A percentile compares a stretch with the other conserved stretches of the same genome.
These are phyloP conservation scores for Chaetoceros tenuissimus DNA, from an alignment of 108 stramenopile species.

Conservation along the genomic window DNA sequence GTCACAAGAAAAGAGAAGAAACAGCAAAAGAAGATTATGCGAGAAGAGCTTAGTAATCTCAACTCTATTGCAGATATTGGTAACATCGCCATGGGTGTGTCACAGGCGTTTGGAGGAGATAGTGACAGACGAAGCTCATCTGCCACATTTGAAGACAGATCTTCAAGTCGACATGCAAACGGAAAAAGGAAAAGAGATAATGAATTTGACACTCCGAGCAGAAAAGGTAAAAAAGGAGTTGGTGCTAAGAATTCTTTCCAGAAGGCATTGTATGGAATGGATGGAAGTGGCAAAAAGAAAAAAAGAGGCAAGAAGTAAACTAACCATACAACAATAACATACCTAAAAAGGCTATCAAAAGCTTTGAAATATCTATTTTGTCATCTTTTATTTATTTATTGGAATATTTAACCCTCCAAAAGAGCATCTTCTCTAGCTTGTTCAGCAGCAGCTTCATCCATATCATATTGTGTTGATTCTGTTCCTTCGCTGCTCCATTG, in stretches of 20 bases:
- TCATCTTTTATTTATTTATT: neutral
- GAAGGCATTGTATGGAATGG: constrained; percentile 51
- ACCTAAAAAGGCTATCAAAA: no score
- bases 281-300: constrained; percentile 10
- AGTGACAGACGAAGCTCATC: neutral
- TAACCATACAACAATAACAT: no score
- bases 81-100: constrained; percentile 52
- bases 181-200: constrained; percentile 49
- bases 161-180: constrained; percentile 22
- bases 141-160: neutral
- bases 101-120: constrained; percentile 32
- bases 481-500: constrained; percentile 59
- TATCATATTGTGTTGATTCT: constrained; percentile 59
- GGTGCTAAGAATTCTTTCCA: constrained; percentile 48
- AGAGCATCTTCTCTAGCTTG: constrained; percentile 70
- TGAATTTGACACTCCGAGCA: constrained; percentile 16
- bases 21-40: constrained; percentile 57
- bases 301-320: constrained; percentile 11
- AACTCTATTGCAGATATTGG: constrained; percentile 68
- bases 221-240: constrained; percentile 15
- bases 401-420: constrained; percentile 16
- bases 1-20: constrained; percentile 74
- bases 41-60: constrained; percentile 71
- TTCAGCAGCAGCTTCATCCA: constrained; percentile 69
- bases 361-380: neutral